Evolutionary conservation across 352 stramenopile genomes (phyloP), one percentile per base, ranked within the genome.

Genomic region (Phytophthora pluvialis): DNA sequence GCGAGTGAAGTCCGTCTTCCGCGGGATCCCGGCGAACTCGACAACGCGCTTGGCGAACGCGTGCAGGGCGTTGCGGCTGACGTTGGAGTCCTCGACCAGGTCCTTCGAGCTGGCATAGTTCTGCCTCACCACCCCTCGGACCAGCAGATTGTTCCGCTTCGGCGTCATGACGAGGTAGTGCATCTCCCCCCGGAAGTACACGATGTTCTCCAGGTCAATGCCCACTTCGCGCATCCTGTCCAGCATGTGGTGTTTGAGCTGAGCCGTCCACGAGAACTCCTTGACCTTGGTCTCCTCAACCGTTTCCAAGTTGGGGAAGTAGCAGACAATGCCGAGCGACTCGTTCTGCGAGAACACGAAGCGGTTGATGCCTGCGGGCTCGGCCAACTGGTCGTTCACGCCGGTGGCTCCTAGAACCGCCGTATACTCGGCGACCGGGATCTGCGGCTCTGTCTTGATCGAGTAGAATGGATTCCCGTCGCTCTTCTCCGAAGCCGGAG

Each of bases 121-220:
- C 50, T 73, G 72, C 42, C 73, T 76, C 33, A 91, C 55, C 39
- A 91, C 81, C 10, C 75, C 75, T 12, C 77, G 68, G 11, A 83
- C 60, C 15, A 90, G 15, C 33, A 91, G 64, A 59, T 89, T 91
- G 32, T 75, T 67, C 5, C 77, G 73, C 68, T 86, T 88, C 8
- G 83, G 79, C 3, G 83, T 92, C 80, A 90, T 91, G 2, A 94
- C 85, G 1, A 94, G 67, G 64, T 94, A 94, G 66, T 94, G 85
- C 71, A 90, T 90, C 54, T 89, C 81, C 26, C 83, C 85, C 15
- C 81, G 78, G 65, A 91, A 91, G 70, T 94, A 94, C 61, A 92
- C 83, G 40, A 91, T 78, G 53, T 91, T 91, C 60, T 92, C 85
- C 5, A 91, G 49, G 46, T 91, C 80, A 18, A 94, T 67, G 26